Base-by-base conservation (phyloP, 2,329 filamentous ascomycete genomes). In the Talaromyces islandicus region DNA sequence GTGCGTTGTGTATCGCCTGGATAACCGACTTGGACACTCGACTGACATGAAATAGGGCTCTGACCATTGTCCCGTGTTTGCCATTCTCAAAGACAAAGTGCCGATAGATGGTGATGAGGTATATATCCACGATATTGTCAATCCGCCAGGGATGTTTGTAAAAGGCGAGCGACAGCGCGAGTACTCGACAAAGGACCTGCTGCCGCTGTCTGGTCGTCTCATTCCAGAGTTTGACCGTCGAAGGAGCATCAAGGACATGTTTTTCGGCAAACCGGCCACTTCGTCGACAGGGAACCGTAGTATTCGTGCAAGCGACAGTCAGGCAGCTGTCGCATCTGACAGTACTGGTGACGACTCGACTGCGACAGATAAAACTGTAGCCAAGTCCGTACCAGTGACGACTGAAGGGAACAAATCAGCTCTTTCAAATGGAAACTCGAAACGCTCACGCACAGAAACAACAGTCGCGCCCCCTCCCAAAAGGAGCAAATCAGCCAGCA, bases 31-130 rank as follows among this genome's bases (percentile, higher is more conserved):
- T 38, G 38, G 29, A 52, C 29, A 53, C 19, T 3, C 9, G 54
- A 19, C 48, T 59, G 29, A 38, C 14, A 54, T 17, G 11, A 2
- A 38, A 35, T 43, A 83, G 83, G 94, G 94, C 0, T 97, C 93
- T 1, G 94, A 99, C 70, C 94, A 99, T 73, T 99, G 94, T 68
- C 94, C 94, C 0, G 93, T 97, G 1, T 97, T 89, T 72, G 91
- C 88, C 0, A 81, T 83, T 2, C 79, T 95, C 25, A 85, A 87
- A 19, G 85, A 92, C 38, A 78, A 69, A 2, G 83, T 96, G 1
- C 68, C 69, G 0, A 65, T 83, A 6, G 73, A 80, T 14, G 82
- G 78, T 0, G 68, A 77, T 51, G 73, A 83, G 52, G 71, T 82
- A 2, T 72, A 86, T 65, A 77, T 91, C 2, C 73, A 81, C 29